These are phyloP conservation scores for Groenewaldozyma auringiensis DNA, from an alignment of 1,139 yeast genomes.

Conservation along the genomic window DNA sequence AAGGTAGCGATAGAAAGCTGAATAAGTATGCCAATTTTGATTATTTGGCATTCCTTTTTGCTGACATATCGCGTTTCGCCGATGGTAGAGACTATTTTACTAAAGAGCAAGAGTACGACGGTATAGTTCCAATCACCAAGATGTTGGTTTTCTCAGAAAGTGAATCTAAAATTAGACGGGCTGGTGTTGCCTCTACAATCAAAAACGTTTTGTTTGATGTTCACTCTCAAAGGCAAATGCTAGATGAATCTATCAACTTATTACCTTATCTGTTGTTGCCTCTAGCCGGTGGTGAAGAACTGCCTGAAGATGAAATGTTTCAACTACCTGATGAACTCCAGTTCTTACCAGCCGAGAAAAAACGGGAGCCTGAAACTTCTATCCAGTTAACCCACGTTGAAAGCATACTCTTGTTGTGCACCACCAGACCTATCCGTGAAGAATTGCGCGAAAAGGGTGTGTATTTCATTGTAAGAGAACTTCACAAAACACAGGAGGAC, in stretches of 20 bases:
- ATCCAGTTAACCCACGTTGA: constrained; percentile 65
- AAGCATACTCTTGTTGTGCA: constrained; percentile 65
- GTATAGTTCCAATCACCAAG: constrained; percentile 73
- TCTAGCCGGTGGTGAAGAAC: constrained; percentile 70
- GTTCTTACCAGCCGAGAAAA: constrained; percentile 65
- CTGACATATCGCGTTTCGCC: constrained; percentile 72
- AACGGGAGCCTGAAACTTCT: constrained; percentile 62
- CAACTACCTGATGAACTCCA: constrained; percentile 86
- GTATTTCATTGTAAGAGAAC: constrained; percentile 75
- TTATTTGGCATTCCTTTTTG: constrained; percentile 80
- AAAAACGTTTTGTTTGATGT: constrained; percentile 84
- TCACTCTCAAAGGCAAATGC: constrained; percentile 52
- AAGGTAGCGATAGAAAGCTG: constrained; percentile 65
- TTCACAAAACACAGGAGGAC: constrained; percentile 61
- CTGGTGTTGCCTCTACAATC: constrained; percentile 88
- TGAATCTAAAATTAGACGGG: constrained; percentile 72
- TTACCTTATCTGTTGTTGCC: constrained; percentile 80
- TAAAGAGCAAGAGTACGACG: constrained; percentile 61
- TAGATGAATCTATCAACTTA: constrained; percentile 59
- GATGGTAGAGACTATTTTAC: constrained; percentile 72
- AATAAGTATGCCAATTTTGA: constrained; percentile 72
- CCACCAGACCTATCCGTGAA: constrained; percentile 67
- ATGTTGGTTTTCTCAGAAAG: constrained; percentile 77
- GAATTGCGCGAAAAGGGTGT: constrained; percentile 68
- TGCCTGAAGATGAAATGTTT: constrained; percentile 79